These are phyloP conservation scores for Clonostachys rhizophaga DNA, from an alignment of 2,329 filamentous ascomycete species.

Conservation along the genomic window DNA sequence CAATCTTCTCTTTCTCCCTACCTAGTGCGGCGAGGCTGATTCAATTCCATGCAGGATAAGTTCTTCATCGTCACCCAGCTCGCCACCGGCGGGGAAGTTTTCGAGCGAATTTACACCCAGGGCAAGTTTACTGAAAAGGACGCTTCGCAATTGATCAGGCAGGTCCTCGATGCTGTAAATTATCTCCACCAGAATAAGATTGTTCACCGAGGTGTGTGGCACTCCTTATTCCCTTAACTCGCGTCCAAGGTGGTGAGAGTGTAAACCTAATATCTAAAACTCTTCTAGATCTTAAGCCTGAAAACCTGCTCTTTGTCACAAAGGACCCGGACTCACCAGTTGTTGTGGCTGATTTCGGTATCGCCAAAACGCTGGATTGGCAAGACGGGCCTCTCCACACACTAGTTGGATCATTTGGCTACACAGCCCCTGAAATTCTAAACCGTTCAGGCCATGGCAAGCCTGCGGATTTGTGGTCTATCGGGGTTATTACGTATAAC, in stretches of 20 bases:
- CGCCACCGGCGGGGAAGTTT: conserved; percentile 91
- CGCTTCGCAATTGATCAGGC: conserved; percentile 89
- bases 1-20: neutral
- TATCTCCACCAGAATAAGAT: conserved; percentile 94
- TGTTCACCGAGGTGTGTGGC: conserved; percentile 76
- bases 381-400: conserved; percentile 91
- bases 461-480: conserved; percentile 98
- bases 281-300: conserved; percentile 85
- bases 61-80: conserved; percentile 99
- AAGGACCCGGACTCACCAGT: conserved; percentile 73
- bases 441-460: conserved; percentile 96
- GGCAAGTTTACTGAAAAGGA: conserved; percentile 99
- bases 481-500: conserved; percentile 98
- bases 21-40: neutral
- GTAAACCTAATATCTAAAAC: conserved; percentile 3
- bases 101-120: conserved; percentile 96
- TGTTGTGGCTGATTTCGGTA: conserved; percentile 95
- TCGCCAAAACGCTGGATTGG: conserved; percentile 93
- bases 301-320: conserved; percentile 93
- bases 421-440: conserved; percentile 97
- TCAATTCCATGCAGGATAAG: conserved; percentile 69
- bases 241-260: neutral
- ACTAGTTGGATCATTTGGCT: conserved; percentile 98
- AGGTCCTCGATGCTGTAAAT: conserved; percentile 88
- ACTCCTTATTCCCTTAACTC: neutral